Conservation (phyloP, 192 early-diverging fungal species). For the Backusella mclennaniae region DNA sequence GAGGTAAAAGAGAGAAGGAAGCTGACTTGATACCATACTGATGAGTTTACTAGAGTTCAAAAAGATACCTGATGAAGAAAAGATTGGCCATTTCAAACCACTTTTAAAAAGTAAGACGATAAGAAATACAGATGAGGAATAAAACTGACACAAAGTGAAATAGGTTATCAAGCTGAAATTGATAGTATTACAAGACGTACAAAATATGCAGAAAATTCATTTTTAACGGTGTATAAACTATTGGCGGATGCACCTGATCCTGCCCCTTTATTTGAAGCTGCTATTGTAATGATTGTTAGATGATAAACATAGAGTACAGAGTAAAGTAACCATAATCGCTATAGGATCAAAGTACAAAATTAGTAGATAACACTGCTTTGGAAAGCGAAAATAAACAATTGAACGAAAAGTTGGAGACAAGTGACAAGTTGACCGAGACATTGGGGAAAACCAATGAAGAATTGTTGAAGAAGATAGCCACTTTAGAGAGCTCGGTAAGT, state of each 20-base stretch:
- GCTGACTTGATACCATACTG: background rate
- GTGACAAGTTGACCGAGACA: conserved; percentile 43
- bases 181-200: conserved; percentile 82
- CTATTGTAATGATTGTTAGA: conserved; percentile 40
- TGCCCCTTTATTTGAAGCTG: conserved; percentile 61
- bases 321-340: background rate
- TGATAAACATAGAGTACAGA: background rate
- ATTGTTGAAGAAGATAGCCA: conserved; percentile 53
- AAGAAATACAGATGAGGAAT: background rate
- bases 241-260: conserved; percentile 86
- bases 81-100: conserved; percentile 72
- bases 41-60: conserved; percentile 64
- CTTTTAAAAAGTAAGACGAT: conserved; percentile 62
- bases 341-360: conserved; percentile 50
- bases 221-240: conserved; percentile 77
- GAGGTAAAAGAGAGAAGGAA: conserved; percentile 46
- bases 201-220: conserved; percentile 80
- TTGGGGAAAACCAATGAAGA: conserved; percentile 48
- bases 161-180: conserved; percentile 90
- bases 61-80: conserved; percentile 73
- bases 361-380: conserved; percentile 44
- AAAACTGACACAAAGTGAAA: background rate
- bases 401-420: conserved; percentile 48
- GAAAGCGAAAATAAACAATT: conserved; percentile 56
- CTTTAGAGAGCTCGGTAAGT: conserved; percentile 56